Conservation (phyloP, 129 eudicot genomes). For the Silybum marianum region DNA sequence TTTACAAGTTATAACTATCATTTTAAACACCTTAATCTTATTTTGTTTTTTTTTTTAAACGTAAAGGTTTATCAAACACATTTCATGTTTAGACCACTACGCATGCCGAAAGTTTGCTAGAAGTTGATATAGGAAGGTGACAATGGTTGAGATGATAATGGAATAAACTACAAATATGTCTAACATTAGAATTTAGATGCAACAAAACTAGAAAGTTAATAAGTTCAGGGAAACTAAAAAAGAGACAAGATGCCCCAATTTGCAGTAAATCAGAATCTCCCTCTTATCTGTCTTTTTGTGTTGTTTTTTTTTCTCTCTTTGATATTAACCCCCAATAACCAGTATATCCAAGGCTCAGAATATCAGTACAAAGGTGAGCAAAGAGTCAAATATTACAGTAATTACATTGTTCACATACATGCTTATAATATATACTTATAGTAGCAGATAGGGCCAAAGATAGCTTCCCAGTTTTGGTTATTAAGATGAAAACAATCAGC, state of each 20-base stretch:
- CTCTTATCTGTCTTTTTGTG: constrained; percentile 19
- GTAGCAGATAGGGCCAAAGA: constrained; percentile 21
- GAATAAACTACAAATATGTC: neutral
- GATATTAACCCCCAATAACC: constrained; percentile 34
- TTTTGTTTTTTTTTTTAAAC: neutral
- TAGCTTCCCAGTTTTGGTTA: neutral
- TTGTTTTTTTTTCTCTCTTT: constrained; percentile 37
- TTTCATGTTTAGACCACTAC: neutral
- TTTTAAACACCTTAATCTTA: neutral
- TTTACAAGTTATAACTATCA: neutral
- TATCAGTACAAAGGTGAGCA: constrained; percentile 15
- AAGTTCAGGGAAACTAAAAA: constrained; percentile 16
- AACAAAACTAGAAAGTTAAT: constrained; percentile 14
- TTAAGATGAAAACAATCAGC: constrained; percentile 32
- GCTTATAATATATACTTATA: constrained; percentile 6
- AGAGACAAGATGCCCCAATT: constrained; percentile 14
- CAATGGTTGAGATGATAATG: neutral
- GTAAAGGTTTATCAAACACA: neutral
- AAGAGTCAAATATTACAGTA: constrained; percentile 16
- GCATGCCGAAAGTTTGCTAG: neutral
- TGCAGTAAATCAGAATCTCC: constrained; percentile 15
- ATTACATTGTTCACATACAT: constrained; percentile 43
- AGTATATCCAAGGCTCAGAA: constrained; percentile 27
- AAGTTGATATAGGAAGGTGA: neutral
- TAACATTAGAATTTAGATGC: neutral